Evolutionary conservation across 768 basidiomycete species (phyloP), one percentile per base, ranked within the genome.

Genomic region (Pleurotus citrinopileatus): DNA sequence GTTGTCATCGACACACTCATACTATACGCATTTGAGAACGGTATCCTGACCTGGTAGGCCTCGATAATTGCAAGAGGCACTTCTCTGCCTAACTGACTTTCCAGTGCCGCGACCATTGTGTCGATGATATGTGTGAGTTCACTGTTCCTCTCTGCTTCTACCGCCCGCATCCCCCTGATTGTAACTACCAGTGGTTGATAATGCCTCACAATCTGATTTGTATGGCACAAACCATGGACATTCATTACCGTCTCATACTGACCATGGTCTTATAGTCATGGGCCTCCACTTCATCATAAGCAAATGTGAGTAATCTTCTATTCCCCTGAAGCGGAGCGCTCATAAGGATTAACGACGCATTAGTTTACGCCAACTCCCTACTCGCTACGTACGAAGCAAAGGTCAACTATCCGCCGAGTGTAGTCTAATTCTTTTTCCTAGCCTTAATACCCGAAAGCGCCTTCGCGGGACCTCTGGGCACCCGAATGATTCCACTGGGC

Each of bases 21-120:
- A 36, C 57, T 79, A 1, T 82, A 82, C 56, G 75, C 79, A 0
- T 74, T 82, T 40, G 81, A 83, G 59, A 80, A 73, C 29, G 81
- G 80, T 53, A 63, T 75, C 6, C 55, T 82, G 26, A 82, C 81
- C 25, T 74, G 75, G 75, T 74, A 57, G n/a, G 64, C n/a, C n/a
- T n/a, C n/a, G n/a, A n/a, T n/a, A n/a, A n/a, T n/a, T n/a, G n/a
- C n/a, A n/a, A n/a, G n/a, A n/a, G n/a, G n/a, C n/a, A n/a, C n/a
- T n/a, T n/a, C n/a, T n/a, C n/a, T n/a, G n/a, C n/a, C n/a, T n/a
- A n/a, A n/a, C n/a, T n/a, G n/a, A n/a, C n/a, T n/a, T n/a, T 54
- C 23, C 42, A 75, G 74, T 53, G 65, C 72, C 5, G 75, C 72
- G 0, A 76, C 79, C 2, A 65, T 78, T 2, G 58, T 72, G 5